Conservation (phyloP, 2,329 filamentous ascomycete genomes). For the Graphium sp. region DNA sequence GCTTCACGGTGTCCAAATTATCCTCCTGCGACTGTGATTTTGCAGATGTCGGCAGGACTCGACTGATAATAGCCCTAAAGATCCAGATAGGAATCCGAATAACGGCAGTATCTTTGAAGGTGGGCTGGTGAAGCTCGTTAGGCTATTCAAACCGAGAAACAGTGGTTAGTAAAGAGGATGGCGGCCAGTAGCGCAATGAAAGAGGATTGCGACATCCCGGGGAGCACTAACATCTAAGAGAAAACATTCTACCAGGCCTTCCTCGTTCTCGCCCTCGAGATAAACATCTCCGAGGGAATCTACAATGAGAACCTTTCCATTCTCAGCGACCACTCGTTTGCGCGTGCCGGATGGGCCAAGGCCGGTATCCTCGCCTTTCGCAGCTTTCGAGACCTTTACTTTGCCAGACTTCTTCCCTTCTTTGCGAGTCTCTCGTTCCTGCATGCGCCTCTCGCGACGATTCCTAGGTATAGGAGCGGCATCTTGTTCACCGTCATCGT, state of each 20-base stretch:
- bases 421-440: constrained; percentile 70
- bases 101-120: constrained; percentile 67
- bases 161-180: not conserved
- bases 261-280: constrained; percentile 79
- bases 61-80: constrained; percentile 40
- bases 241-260: constrained; percentile 69
- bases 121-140: constrained; percentile 63
- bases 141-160: constrained; percentile 27
- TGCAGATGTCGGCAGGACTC: constrained; percentile 28
- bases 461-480: constrained; percentile 48
- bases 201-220: not conserved
- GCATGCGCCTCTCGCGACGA: constrained; percentile 71
- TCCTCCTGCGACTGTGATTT: constrained; percentile 17
- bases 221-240: constrained; percentile 61
- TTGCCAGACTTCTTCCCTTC: constrained; percentile 38
- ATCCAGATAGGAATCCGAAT: constrained; percentile 62
- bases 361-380: constrained; percentile 20
- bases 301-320: constrained; percentile 87
- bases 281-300: constrained; percentile 87
- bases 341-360: constrained; percentile 56
- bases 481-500: constrained; percentile 28
- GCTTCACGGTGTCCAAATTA: constrained; percentile 18
- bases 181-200: not conserved
- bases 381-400: constrained; percentile 17
- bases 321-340: constrained; percentile 82